These are phyloP conservation scores for Globisporangium abappressorium DNA, from an alignment of 352 stramenopile species.

Conservation along the genomic window DNA sequence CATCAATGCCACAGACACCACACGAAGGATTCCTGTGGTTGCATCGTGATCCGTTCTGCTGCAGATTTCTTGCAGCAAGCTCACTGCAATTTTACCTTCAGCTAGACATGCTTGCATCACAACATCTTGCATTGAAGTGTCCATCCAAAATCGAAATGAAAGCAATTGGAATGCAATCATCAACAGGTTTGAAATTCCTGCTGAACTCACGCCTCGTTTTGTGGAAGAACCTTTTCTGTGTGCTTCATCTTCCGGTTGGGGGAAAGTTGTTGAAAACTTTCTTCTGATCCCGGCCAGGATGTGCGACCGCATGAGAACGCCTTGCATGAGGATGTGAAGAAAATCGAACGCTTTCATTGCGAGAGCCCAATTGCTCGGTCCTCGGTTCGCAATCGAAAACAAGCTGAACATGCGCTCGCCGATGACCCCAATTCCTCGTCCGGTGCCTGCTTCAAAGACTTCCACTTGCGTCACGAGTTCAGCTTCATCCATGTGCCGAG, in stretches of 20 bases:
- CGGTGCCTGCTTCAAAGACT: neutral
- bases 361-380: neutral
- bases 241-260: neutral
- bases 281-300: neutral
- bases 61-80: neutral
- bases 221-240: neutral
- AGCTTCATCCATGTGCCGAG: neutral
- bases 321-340: neutral
- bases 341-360: constrained; percentile 3
- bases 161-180: neutral
- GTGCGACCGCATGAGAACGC: neutral
- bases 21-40: neutral
- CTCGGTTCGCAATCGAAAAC: neutral
- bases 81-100: neutral
- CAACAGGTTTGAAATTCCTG: neutral
- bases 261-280: neutral
- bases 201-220: neutral
- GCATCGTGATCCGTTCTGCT: neutral
- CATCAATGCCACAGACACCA: neutral
- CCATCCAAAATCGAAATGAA: constrained; percentile 6
- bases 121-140: neutral
- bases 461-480: neutral
- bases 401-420: neutral
- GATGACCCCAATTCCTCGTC: neutral
- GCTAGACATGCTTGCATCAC: constrained; percentile 6